Evolutionary conservation across 371 early-diverging fungal species (phyloP).

Genomic region (Parasitella parasitica): DNA sequence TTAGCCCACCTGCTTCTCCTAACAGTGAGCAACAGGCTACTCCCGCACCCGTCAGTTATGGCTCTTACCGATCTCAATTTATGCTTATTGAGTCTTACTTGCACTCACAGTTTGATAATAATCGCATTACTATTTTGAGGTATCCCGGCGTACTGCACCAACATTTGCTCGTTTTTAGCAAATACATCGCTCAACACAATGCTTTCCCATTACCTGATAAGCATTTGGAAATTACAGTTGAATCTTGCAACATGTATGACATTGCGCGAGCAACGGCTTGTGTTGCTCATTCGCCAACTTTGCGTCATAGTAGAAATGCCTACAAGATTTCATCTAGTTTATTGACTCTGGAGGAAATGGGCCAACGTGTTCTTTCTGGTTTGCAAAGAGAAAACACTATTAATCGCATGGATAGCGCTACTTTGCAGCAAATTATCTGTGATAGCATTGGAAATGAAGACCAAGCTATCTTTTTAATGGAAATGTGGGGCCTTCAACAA

Average conservation of each 20-base stretch:
- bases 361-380: conserved; percentile 38
- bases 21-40: not conserved
- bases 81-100: conserved; percentile 43
- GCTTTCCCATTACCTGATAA: conserved; percentile 43
- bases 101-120: conserved; percentile 33
- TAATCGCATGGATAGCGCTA: conserved; percentile 33
- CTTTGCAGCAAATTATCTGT: conserved; percentile 31
- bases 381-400: conserved; percentile 35
- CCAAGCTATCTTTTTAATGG: conserved; percentile 45
- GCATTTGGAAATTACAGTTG: conserved; percentile 43
- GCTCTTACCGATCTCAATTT: conserved; percentile 45
- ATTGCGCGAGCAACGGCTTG: conserved; percentile 48
- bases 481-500: conserved; percentile 53
- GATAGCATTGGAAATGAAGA: conserved; percentile 48
- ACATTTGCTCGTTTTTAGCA: conserved; percentile 47
- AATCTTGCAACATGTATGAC: conserved; percentile 46
- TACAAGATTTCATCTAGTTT: conserved; percentile 48
- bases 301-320: conserved; percentile 37
- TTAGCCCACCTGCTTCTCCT: conserved; percentile 28
- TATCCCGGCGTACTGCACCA: conserved; percentile 52
- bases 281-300: conserved; percentile 43
- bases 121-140: conserved; percentile 41
- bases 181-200: conserved; percentile 48
- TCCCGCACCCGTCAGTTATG: not conserved
- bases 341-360: conserved; percentile 47